Percentiles rank a stretch among this genome's conserved stretches.
Conservation (phyloP, 306 rosid genomes). For the Abrus precatorius region DNA sequence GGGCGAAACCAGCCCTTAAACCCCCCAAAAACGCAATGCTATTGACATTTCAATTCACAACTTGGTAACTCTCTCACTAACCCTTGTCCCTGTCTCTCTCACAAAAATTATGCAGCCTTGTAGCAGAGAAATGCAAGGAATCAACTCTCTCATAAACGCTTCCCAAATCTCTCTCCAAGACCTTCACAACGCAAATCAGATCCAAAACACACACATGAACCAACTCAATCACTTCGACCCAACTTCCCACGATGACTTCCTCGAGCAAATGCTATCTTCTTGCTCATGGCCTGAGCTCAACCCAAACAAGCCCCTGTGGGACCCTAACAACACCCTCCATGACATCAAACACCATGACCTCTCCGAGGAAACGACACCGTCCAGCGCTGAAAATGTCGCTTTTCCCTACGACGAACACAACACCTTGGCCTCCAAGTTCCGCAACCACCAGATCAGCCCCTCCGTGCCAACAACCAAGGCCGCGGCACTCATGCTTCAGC, state of each 20-base stretch:
- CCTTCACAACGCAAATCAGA: conserved; percentile 52
- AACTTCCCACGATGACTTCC: conserved; percentile 81
- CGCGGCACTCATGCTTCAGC: conserved; percentile 72
- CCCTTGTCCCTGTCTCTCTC: not conserved
- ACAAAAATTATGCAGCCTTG: conserved; percentile 62
- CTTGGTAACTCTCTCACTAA: not conserved
- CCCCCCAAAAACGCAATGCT: conserved; percentile 14
- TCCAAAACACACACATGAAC: conserved; percentile 55
- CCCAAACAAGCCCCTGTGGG: conserved; percentile 60
- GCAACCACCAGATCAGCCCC: conserved; percentile 75
- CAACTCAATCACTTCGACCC: conserved; percentile 58
- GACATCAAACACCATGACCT: not conserved
- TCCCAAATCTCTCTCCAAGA: conserved; percentile 71
- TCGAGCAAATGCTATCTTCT: conserved; percentile 83
- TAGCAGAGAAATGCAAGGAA: conserved; percentile 74
- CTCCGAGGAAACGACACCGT: conserved; percentile 53
- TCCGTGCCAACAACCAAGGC: conserved; percentile 44
- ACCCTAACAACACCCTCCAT: conserved; percentile 22
- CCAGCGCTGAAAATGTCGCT: conserved; percentile 44
- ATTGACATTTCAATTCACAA: not conserved
- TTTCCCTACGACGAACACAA: conserved; percentile 66
- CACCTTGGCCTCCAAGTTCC: conserved; percentile 74
- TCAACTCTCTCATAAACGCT: conserved; percentile 66
- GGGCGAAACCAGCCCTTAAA: not conserved
- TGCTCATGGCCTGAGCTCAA: conserved; percentile 35